Evolutionary conservation across 2,329 filamentous ascomycete species (phyloP).

Genomic region (Fusarium denticulatum): DNA sequence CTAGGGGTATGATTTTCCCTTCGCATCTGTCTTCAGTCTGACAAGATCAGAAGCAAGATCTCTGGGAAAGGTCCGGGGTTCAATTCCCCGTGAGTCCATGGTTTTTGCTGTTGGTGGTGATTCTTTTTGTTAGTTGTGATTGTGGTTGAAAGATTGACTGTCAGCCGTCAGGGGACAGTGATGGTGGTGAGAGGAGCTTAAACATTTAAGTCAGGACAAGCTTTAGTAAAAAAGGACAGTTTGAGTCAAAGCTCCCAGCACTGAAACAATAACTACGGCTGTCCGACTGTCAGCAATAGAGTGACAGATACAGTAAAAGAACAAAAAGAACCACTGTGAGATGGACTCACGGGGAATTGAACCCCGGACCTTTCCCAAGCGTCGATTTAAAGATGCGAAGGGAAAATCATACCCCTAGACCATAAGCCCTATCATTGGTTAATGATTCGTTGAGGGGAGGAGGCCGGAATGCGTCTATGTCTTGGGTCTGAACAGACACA

Average conservation of each 20-base stretch:
- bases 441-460: background rate
- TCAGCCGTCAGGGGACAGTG: background rate
- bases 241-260: background rate
- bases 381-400: conserved; percentile 16
- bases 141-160: background rate
- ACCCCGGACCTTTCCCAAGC: conserved; percentile 29
- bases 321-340: background rate
- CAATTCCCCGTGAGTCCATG: conserved; percentile 31
- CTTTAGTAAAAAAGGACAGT: background rate
- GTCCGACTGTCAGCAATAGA: fast-evolving
- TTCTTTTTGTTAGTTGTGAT: background rate
- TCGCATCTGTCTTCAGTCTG: conserved; percentile 21
- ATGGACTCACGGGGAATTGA: conserved; percentile 32
- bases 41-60: background rate
- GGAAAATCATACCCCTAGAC: conserved; percentile 33
- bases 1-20: conserved; percentile 33
- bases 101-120: fast-evolving
- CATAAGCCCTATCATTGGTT: conserved; percentile 22
- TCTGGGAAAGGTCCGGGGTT: conserved; percentile 30
- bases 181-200: background rate
- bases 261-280: background rate
- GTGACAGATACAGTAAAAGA: fast-evolving
- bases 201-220: background rate
- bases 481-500: too few relatives aligned
- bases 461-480: background rate